Evolutionary conservation across 2,329 filamentous ascomycete genomes (phyloP), one percentile per base, ranked within the genome.

Genomic region (Elsinoe australis): DNA sequence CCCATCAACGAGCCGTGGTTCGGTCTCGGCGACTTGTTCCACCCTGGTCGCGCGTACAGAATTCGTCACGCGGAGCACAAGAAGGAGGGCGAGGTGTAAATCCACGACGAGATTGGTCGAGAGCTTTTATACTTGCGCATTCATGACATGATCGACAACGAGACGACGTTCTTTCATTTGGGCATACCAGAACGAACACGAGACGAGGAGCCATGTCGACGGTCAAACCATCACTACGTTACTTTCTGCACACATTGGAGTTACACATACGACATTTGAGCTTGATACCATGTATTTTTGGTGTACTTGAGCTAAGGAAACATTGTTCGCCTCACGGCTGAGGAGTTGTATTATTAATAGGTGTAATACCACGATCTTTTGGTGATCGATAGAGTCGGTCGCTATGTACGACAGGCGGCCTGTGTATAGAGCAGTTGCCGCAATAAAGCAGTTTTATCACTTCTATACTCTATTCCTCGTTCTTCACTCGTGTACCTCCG

Each of bases 1-100:
- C 73, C 72, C 0, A 66, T 75, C 14, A 50, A 50, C 22, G 28
- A 39, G n/a, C 18, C 5, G n/a, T 44, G 49, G 49, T 48, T 48
- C 22, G 45, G 45, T 15, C 29, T 48, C 31, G 52, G 49, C 31
- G 50, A 58, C 21, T 24, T 58, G 8, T 8, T 54, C 14, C 52
- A 58, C 45, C 58, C 58, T 19, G 41, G 51, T 12, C 26, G 46
- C 18, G 54, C 56, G 3, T 38, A 58, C 8, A 31, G 24, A 8
- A 48, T 53, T 3, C 49, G 59, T 5, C 33, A 58, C 10, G 33
- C 53, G 18, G 32, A 52, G 50, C 59, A 61, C 36, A 54, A 54
- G 50, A 46, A 56, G 19, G 55, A 60, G 33, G 58, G 57, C n/a
- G 47, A 57, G 35, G 58, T 61, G 18, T 61, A 52, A 35, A 35